A percentile compares a stretch with the other conserved stretches of the same genome.
phyloP scores from a whole-genome alignment of 352 stramenopile species.

The Blastocystis sp. region DNA sequence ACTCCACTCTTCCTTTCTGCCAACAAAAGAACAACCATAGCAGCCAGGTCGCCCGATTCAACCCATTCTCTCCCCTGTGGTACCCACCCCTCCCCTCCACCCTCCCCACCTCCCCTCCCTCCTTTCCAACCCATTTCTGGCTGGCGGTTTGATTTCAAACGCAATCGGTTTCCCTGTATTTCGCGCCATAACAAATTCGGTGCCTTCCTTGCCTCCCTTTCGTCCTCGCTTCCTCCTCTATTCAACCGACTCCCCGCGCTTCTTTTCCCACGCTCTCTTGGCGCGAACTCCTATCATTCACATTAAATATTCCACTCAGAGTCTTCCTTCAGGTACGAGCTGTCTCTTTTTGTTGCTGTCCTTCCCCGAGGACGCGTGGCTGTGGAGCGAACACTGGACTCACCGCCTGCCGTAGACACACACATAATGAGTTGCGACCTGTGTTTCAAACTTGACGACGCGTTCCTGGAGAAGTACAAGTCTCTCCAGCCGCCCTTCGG shows the following conservation, averaged over 20 bases:
- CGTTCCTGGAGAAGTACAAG: conserved; percentile 74
- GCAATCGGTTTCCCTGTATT: background rate
- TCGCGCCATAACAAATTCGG: background rate
- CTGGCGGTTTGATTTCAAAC: too few species aligned
- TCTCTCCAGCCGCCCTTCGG: conserved; percentile 79
- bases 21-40: too few species aligned
- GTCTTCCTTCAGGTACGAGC: too few species aligned
- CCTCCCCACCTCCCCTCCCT: too few species aligned
- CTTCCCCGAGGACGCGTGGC: too few species aligned
- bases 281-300: background rate
- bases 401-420: background rate
- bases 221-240: background rate
- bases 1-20: too few species aligned
- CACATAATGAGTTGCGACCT: conserved; percentile 56
- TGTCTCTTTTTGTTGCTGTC: too few species aligned
- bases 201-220: background rate
- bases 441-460: conserved; percentile 72
- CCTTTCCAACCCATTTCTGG: too few species aligned
- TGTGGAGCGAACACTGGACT: too few species aligned
- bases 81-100: background rate
- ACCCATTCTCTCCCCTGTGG: too few species aligned
- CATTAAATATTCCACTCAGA: background rate
- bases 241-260: background rate
- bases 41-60: too few species aligned
- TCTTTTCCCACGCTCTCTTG: background rate